phyloP scores from a whole-genome alignment of 2,329 filamentous ascomycete species.

The Ascochyta koolunga region DNA sequence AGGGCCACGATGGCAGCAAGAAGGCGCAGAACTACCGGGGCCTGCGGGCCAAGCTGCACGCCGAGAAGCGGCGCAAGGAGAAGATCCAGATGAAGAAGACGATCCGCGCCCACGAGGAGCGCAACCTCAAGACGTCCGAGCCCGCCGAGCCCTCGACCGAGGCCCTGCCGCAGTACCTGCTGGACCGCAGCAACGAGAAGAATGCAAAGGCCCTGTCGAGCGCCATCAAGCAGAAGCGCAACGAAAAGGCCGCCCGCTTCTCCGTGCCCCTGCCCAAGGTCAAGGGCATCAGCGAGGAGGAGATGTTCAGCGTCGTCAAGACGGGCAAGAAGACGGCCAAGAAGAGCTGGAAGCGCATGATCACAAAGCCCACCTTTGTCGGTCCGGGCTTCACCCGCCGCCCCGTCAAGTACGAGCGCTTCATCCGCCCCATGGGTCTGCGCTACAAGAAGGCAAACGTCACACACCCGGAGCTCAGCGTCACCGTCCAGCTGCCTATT shows the following conservation, averaged over 20 bases:
- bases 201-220: slow-evolving; percentile 77
- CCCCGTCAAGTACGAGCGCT: slow-evolving; percentile 73
- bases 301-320: slow-evolving; percentile 94
- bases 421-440: slow-evolving; percentile 64
- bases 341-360: slow-evolving; percentile 78
- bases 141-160: slow-evolving; percentile 79
- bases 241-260: slow-evolving; percentile 90
- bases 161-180: slow-evolving; percentile 88
- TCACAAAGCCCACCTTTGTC: slow-evolving; percentile 87
- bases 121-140: slow-evolving; percentile 86
- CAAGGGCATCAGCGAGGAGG: slow-evolving; percentile 89
- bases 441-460: slow-evolving; percentile 81
- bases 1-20: slow-evolving; percentile 84
- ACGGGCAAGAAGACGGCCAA: slow-evolving; percentile 85
- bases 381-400: slow-evolving; percentile 87
- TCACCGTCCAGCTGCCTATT: slow-evolving; percentile 79
- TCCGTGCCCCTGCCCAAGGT: slow-evolving; percentile 93
- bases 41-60: slow-evolving; percentile 88
- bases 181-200: slow-evolving; percentile 76
- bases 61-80: slow-evolving; percentile 92
- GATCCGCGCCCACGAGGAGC: slow-evolving; percentile 90
- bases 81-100: slow-evolving; percentile 64
- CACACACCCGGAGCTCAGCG: slow-evolving; percentile 76
- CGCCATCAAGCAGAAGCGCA: slow-evolving; percentile 93
- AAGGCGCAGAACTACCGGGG: slow-evolving; percentile 94